Percentiles rank a stretch among this genome's conserved stretches.
These are phyloP conservation scores for Intubia oerlemansii DNA, from an alignment of 2,329 filamentous ascomycete species.

Conservation along the genomic window DNA sequence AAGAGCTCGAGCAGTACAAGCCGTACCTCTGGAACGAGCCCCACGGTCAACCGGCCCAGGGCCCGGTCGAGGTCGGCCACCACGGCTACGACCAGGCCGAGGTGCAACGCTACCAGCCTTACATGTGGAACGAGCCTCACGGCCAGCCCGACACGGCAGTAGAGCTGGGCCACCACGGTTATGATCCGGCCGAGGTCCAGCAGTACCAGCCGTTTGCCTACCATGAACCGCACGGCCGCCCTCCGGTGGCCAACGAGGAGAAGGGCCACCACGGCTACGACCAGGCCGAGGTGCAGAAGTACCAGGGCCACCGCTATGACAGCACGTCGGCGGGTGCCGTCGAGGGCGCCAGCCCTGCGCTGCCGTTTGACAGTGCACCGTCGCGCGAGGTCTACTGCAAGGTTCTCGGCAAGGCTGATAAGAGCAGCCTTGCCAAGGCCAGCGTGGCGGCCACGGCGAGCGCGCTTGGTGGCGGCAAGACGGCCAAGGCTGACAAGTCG, in stretches of 20 bases:
- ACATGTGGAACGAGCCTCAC: slow-evolving; percentile 7
- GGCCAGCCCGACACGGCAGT: slow-evolving; percentile 11
- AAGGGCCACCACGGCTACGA: slow-evolving; percentile 3
- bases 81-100: slow-evolving; percentile 5
- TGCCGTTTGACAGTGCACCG: no score
- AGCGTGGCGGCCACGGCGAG: slow-evolving; percentile 8
- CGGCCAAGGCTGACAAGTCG: no score
- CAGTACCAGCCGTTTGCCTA: slow-evolving; percentile 13
- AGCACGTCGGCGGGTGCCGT: not conserved
- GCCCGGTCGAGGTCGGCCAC: slow-evolving; percentile 10
- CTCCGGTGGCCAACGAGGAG: slow-evolving; percentile 9
- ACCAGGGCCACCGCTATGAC: slow-evolving; percentile 8
- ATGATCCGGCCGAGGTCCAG: slow-evolving; percentile 6
- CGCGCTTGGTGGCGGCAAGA: slow-evolving; percentile 5
- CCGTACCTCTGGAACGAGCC: slow-evolving; percentile 8
- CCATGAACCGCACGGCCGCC: slow-evolving; percentile 14
- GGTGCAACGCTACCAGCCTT: slow-evolving; percentile 8
- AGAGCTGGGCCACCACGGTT: slow-evolving; percentile 3
- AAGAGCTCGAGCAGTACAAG: slow-evolving; percentile 9
- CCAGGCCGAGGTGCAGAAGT: slow-evolving; percentile 5
- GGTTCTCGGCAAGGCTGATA: slow-evolving; percentile 4
- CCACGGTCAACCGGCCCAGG: slow-evolving; percentile 10
- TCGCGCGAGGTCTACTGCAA: slow-evolving; percentile 13
- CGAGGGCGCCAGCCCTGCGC: no score
- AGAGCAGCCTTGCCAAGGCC: slow-evolving; percentile 9